Conservation (phyloP, 768 basidiomycete species). For the Suillus discolor region DNA sequence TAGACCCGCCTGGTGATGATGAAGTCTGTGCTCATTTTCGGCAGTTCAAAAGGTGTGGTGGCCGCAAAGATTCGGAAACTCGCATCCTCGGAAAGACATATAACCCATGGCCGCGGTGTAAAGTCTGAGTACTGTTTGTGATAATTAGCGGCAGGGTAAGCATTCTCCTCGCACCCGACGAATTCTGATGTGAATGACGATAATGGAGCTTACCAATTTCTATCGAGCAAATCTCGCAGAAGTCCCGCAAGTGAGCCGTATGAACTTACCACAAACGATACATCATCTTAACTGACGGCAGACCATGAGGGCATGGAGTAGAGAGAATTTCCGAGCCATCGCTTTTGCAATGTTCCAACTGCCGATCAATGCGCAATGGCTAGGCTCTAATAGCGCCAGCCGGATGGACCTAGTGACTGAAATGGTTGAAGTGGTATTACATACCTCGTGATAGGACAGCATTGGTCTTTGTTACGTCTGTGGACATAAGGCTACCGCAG, state of each 20-base stretch:
- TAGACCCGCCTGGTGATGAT: conserved; percentile 1
- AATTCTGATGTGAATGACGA: neutral
- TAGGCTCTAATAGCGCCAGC: neutral
- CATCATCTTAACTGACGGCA: neutral
- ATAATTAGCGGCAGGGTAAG: conserved; percentile 6
- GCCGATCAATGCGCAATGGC: conserved; percentile 1
- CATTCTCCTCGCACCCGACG: neutral
- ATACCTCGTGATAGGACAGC: neutral
- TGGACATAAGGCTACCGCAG: neutral
- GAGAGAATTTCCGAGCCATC: neutral
- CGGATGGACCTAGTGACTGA: neutral
- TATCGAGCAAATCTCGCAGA: neutral
- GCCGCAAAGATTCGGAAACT: neutral
- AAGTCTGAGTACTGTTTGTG: neutral
- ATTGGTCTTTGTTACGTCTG: neutral
- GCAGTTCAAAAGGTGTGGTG: neutral
- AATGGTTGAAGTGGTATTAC: neutral
- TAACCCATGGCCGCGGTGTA: conserved; percentile 2
- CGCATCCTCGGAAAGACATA: neutral
- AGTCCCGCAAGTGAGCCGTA: neutral
- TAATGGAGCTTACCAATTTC: conserved; percentile 3
- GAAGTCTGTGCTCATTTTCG: conserved; percentile 2
- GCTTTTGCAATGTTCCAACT: neutral
- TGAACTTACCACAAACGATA: neutral
- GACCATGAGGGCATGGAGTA: neutral